Base-by-base conservation (phyloP, 1,139 yeast species). In the Sugiyamaella japonica region DNA sequence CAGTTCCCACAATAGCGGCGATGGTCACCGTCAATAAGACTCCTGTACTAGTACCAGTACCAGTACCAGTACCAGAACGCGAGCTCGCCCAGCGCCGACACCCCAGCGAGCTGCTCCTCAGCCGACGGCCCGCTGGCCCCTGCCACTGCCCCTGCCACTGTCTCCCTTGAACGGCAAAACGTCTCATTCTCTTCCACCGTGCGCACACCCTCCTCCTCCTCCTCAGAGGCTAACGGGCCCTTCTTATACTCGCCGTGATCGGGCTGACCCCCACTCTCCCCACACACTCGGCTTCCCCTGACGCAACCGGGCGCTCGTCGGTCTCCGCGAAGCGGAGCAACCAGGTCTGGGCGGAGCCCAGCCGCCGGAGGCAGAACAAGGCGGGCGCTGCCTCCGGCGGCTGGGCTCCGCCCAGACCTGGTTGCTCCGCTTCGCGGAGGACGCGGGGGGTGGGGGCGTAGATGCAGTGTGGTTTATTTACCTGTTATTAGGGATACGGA, bases 1-100 rank as follows among this genome's bases (percentile, higher is more conserved):
- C 48, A 3, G 48, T 58, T 23, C 57, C 55, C 3, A 42, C 54
- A 10, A 58, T 16, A 13, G 53, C 49, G 1, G 59, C 55, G 10
- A 53, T 42, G n/a, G 32, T 39, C 28, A 39, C 12, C 2, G 45
- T 23, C n/a, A 41, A 15, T 20, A 48, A 40, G 2, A 41, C n/a
- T 12, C 43, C 23, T 9, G 41, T 41, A 4, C 16, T 38, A 20
- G 20, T 20, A 29, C 28, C 25, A 20, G 5, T 20, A 6, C 25
- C 6, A 3, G 3, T 20, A 20, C 6, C 3, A 13, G 1, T 17
- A 15, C 3, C 23, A 5, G 34, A 29, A 29, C 34, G 8, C 3
- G 44, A 31, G 32, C 8, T 32, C 16, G 32, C n/a, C n/a, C 10
- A 9, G n/a, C 34, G 34, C 3, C 34, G n/a, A 29, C 3, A 29